phyloP scores from a whole-genome alignment of 1,284 basidiomycete species.

The Fomes fomentarius region DNA sequence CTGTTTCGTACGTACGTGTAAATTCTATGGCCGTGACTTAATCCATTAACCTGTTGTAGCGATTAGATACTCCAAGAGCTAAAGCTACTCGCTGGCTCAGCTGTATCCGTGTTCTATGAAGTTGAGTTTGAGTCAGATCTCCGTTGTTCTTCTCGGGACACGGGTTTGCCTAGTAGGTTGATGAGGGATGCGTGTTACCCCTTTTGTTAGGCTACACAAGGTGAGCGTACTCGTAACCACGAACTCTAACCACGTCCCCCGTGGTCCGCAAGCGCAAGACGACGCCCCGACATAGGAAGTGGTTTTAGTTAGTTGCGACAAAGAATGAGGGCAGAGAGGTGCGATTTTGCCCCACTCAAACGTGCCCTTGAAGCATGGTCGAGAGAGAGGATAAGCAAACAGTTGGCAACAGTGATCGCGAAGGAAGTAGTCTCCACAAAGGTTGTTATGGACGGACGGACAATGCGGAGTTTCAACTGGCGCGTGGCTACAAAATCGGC shows the following conservation, averaged over 20 bases:
- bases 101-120: neutral
- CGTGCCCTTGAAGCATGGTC: no score
- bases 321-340: no score
- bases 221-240: no score
- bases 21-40: constrained; percentile 13
- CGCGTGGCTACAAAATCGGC: neutral
- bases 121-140: neutral
- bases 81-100: neutral
- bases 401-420: neutral
- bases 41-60: constrained; percentile 24
- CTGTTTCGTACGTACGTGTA: constrained; percentile 13
- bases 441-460: neutral
- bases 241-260: no score
- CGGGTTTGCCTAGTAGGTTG: no score
- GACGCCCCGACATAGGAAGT: no score
- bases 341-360: no score
- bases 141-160: no score
- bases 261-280: no score
- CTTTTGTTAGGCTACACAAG: no score
- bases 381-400: neutral
- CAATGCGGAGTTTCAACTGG: neutral
- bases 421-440: neutral
- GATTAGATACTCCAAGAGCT: neutral
- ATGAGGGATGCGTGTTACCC: no score
- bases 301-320: no score